Conservation (phyloP, 2,329 filamentous ascomycete genomes). For the Geosmithia putterillii region DNA sequence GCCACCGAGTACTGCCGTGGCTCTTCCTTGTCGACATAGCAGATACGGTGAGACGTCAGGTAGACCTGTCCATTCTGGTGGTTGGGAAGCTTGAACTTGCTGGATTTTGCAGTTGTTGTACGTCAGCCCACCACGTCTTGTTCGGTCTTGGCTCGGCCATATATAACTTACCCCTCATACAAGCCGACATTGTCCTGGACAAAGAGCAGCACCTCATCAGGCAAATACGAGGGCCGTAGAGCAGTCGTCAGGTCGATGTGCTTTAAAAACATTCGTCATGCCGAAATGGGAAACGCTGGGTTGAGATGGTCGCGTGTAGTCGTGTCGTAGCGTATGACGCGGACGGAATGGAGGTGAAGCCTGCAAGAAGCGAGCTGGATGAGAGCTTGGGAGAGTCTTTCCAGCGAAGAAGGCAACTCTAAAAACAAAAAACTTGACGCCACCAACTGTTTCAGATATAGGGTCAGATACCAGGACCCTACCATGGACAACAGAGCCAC, state of each 20-base stretch:
- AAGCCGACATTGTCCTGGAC: constrained; percentile 95
- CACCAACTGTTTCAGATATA: background rate
- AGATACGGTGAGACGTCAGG: constrained; percentile 86
- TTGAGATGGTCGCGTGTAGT: background rate
- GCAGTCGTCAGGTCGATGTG: constrained; percentile 92
- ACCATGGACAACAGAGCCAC: background rate
- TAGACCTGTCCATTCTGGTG: constrained; percentile 96
- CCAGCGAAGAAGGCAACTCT: background rate
- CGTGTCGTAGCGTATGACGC: background rate
- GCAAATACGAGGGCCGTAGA: constrained; percentile 79
- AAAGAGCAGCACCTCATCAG: constrained; percentile 89
- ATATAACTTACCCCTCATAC: constrained; percentile 73
- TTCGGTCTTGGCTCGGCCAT: constrained; percentile 1
- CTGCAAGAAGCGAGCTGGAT: too few relatives aligned
- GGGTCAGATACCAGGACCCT: background rate
- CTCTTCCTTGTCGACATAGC: constrained; percentile 84
- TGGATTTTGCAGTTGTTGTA: constrained; percentile 19
- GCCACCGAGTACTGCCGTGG: constrained; percentile 76
- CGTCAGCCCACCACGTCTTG: background rate
- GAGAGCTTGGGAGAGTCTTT: background rate
- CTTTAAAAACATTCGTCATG: constrained; percentile 92
- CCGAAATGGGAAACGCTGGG: constrained; percentile 9
- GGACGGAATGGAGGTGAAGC: background rate
- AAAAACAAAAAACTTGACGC: background rate
- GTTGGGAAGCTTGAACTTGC: constrained; percentile 88